Base-by-base conservation (phyloP, 495 filamentous ascomycete genomes). In the Opeltia flavorubescens region DNA sequence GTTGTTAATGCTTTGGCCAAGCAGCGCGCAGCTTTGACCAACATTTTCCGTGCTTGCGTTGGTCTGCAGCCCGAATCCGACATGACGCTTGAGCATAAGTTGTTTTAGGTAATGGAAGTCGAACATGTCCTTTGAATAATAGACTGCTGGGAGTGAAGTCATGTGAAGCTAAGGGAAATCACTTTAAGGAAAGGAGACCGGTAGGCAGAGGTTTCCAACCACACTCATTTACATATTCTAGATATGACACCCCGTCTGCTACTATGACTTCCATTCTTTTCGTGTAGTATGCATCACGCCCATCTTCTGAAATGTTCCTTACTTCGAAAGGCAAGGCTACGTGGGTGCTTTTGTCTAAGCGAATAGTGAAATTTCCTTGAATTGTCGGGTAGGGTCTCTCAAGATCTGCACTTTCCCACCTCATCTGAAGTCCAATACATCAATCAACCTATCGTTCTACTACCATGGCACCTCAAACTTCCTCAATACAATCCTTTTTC, bases 21-120 rank as follows among this genome's bases (percentile, higher is more conserved):
- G 80, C 91, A 99, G 74, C 85, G 91, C 51, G 81, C 74, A 52
- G 89, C 89, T 20, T 65, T 99, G 63, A 86, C 84, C 63, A 99
- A 99, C 75, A 95, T 99, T 69, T 93, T 99, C 80, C 88, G 89
- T 57, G 93, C 93, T 43, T 96, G 93, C 57, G 82, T 99, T 60
- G 91, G 91, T 58, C 75, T 99, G 50, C 86, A 94, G 76, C 91
- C 93, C 20, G 91, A 99, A 77, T 91, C 81, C 42, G 91, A 99
- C 64, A 96, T 99, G 93, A 95, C 89, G 42, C 76, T 99, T 33
- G 91, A 99, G 77, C 91, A 99, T 72, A 99, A 96, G 81, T 75
- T 96, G 48, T 89, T 95, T 65, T 79, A 72, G 55, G 44, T 23
- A 17, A 26, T 13, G 42, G 26, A 12, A 13, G 24, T 44, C 9